Conservation (phyloP, 768 basidiomycete genomes). For the Russula griseocarnosa region DNA sequence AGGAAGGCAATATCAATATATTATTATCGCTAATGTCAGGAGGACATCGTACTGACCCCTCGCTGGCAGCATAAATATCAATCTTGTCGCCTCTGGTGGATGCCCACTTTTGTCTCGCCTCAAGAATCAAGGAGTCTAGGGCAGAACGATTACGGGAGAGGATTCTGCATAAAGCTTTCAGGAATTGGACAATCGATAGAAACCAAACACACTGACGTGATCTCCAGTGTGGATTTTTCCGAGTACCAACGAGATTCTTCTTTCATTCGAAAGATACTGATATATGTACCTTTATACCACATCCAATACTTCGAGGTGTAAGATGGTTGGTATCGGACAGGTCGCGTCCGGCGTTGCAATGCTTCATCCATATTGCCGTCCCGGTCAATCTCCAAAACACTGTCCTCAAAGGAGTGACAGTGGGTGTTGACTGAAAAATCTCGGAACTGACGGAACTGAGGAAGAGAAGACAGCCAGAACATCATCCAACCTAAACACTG, state of each 20-base stretch:
- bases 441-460: conserved; percentile 55
- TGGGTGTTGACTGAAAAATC: conserved; percentile 50
- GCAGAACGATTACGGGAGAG: conserved; percentile 24
- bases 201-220: conserved; percentile 39
- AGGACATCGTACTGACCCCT: conserved; percentile 34
- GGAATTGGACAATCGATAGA: neutral
- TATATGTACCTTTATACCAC: conserved; percentile 44
- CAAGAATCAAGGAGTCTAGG: conserved; percentile 24
- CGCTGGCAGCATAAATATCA: conserved; percentile 48
- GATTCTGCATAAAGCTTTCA: conserved; percentile 12
- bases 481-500: conserved; percentile 58
- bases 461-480: conserved; percentile 60
- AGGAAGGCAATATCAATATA: conserved; percentile 1
- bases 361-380: conserved; percentile 17
- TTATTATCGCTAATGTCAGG: neutral
- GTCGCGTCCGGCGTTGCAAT: conserved; percentile 16
- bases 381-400: conserved; percentile 31
- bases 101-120: conserved; percentile 23
- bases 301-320: conserved; percentile 39
- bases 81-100: conserved; percentile 21
- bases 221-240: conserved; percentile 39
- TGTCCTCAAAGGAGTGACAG: conserved; percentile 37
- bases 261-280: conserved; percentile 36
- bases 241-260: conserved; percentile 37
- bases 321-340: conserved; percentile 45